Base-by-base conservation (phyloP, 2,329 filamentous ascomycete genomes). In the Cyphellophora europaea region DNA sequence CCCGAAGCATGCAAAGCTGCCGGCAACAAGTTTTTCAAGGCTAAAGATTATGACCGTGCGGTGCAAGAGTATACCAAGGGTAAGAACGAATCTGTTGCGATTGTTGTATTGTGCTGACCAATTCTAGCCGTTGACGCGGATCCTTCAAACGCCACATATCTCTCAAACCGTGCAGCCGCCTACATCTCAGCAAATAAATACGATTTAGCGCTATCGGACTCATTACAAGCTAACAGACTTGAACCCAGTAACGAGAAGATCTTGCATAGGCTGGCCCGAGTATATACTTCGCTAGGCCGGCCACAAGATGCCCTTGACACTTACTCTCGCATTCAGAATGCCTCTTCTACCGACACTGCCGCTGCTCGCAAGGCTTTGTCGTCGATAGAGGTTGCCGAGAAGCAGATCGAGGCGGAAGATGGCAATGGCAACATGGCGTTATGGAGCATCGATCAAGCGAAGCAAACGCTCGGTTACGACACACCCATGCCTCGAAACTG, bases 11-110 rank as follows among this genome's bases (percentile, higher is more conserved):
- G 81, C 73, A 98, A 98, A 69, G 76, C 83, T 50, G 77, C 84
- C 2, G 91, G 91, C 40, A 98, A 98, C 66, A 91, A 91, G 54
- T 89, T 85, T 55, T 98, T 95, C 74, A 96, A 95, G 67, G 84
- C 88, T 45, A 85, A 82, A 56, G 84, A 95, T 53, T 98, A 89
- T 59, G 65, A 71, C 41, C 81, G 82, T 55, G 89, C 91, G 15
- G 88, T 96, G 56, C 74, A 83, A 49, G 86, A 95, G 60, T 98
- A 96, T 60, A 85, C 83, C 49, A 94, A 93, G 75, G 89, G 89
- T 94, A 69, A 40, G 69, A 52, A 32, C 33, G 8, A 18, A 10
- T 30, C 21, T 27, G 19, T 32, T 37, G 18, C 3, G 15, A 13
- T 30, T 30, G n/a, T 16, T 15, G n/a, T 15, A 13, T 2, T 11